phyloP scores from a whole-genome alignment of 805 yeast species.

The Lipomyces yamadae region DNA sequence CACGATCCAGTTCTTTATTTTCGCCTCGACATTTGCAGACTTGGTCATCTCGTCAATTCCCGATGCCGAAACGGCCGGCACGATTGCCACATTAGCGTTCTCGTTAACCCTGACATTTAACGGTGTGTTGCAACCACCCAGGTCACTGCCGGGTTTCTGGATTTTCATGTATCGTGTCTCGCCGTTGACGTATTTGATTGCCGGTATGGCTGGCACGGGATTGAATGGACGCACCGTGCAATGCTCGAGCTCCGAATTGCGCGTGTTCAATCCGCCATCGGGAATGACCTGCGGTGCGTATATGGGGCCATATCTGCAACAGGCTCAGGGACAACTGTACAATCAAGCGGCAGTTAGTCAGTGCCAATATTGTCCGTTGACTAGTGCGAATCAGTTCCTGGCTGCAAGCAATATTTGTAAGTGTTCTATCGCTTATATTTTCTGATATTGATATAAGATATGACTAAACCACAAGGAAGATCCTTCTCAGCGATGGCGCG shows the following conservation, averaged over 20 bases:
- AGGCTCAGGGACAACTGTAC: slow-evolving; percentile 1
- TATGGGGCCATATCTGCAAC: slow-evolving; percentile 17
- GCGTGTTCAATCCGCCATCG: slow-evolving; percentile 56
- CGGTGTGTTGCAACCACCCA: slow-evolving; percentile 65
- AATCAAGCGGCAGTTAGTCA: slow-evolving; percentile 45
- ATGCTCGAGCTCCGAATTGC: slow-evolving; percentile 57
- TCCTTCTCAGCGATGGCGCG: slow-evolving; percentile 62
- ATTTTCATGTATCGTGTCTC: slow-evolving; percentile 76
- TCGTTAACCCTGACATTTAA: slow-evolving; percentile 66
- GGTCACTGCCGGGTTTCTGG: slow-evolving; percentile 79
- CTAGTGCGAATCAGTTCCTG: slow-evolving; percentile 25
- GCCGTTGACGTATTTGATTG: slow-evolving; percentile 71
- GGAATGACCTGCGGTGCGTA: slow-evolving; percentile 69
- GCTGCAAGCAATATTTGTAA: slow-evolving; percentile 45
- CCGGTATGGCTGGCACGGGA: slow-evolving; percentile 54
- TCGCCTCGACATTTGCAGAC: slow-evolving; percentile 57
- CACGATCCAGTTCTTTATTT: slow-evolving; percentile 56
- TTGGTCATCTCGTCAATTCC: slow-evolving; percentile 63
- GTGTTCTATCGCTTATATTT: too few species aligned
- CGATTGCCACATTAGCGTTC: slow-evolving; percentile 59
- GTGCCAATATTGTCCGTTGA: slow-evolving; percentile 14
- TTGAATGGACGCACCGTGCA: slow-evolving; percentile 57
- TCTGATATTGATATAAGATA: too few species aligned
- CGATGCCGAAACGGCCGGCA: slow-evolving; percentile 70
- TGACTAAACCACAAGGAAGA: too few species aligned